A percentile compares a stretch with the other conserved stretches of the same genome.
These are phyloP conservation scores for Brassica napus DNA, from an alignment of 345 rosid species.

Conservation along the genomic window Da-Ae NC_063439.1:1996001-1996500, in stretches of 20 bases:
- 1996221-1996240: background rate
- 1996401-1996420: background rate
- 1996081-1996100: background rate
- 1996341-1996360: background rate
- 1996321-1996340: background rate
- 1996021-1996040: background rate
- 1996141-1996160: background rate
- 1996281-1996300: background rate
- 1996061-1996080: background rate
- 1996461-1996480: too few species aligned
- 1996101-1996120: background rate
- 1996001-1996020: too few species aligned
- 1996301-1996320: background rate
- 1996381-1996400: background rate
- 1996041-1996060: background rate
- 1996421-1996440: too few species aligned
- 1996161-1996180: background rate
- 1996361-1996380: background rate
- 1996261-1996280: background rate
- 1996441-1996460: too few species aligned
- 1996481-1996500: too few species aligned
- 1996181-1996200: background rate
- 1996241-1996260: background rate
- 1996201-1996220: too few species aligned
- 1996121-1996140: background rate